These are phyloP conservation scores for Eucalyptus pauciflora DNA, from an alignment of 345 rosid genomes.

Conservation along the genomic window DNA sequence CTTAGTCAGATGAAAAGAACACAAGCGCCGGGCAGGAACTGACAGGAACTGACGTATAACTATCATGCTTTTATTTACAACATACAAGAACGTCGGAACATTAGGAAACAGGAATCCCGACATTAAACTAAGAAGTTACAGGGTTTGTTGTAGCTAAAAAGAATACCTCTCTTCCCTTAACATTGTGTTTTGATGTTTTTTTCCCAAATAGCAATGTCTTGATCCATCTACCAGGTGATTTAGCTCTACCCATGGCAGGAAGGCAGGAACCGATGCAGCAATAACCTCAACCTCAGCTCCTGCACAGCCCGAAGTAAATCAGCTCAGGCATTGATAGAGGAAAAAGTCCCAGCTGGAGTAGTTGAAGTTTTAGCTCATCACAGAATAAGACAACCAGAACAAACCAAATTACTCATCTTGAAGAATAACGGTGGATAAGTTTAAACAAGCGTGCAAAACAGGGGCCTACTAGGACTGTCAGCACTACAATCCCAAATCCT, in stretches of 20 bases:
- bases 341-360: neutral
- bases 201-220: conserved; percentile 76
- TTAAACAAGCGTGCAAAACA: neutral
- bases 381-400: neutral
- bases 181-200: conserved; percentile 57
- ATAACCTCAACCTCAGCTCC: conserved; percentile 5
- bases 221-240: conserved; percentile 75
- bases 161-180: conserved; percentile 56
- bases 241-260: conserved; percentile 41
- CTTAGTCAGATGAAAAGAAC: neutral
- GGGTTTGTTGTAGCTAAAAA: neutral
- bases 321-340: neutral
- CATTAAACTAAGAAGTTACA: neutral
- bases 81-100: neutral
- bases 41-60: neutral
- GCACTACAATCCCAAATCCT: neutral
- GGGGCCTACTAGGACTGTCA: neutral
- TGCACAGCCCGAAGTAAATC: neutral
- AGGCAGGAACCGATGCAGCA: conserved; percentile 1
- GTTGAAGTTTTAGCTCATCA: neutral
- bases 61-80: neutral
- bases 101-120: neutral
- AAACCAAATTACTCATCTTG: neutral
- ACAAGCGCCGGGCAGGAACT: neutral
- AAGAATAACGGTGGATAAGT: neutral